A percentile compares a stretch with the other conserved stretches of the same genome.
These are phyloP conservation scores for Rhododendron molle DNA, from an alignment of 148 eudicot genomes.

Conservation along the genomic window DNA sequence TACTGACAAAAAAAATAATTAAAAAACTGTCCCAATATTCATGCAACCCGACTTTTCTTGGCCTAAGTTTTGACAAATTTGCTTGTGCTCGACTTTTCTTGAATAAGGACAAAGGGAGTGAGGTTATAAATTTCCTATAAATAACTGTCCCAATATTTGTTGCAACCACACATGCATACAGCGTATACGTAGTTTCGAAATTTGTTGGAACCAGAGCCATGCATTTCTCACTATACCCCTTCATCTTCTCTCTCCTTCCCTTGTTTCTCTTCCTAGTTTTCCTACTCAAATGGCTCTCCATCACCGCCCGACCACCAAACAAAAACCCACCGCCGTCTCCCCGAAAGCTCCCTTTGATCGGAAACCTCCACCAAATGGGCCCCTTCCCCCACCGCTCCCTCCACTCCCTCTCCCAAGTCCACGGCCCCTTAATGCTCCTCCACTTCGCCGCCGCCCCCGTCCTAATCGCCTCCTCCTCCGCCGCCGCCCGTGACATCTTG, in stretches of 20 bases:
- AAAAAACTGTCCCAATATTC: too few species aligned
- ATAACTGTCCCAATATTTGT: too few species aligned
- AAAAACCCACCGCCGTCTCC: slow-evolving; percentile 55
- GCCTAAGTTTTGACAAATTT: too few species aligned
- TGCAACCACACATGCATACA: too few species aligned
- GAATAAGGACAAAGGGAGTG: too few species aligned
- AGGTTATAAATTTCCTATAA: too few species aligned
- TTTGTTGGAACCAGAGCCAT: too few species aligned
- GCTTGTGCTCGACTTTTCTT: too few species aligned
- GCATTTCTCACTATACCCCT: not conserved
- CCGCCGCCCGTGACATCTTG: slow-evolving; percentile 38
- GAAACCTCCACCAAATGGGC: slow-evolving; percentile 58
- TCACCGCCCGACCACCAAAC: not conserved
- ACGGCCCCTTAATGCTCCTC: slow-evolving; percentile 51
- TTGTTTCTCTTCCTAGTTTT: slow-evolving; percentile 6
- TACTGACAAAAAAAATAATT: too few species aligned
- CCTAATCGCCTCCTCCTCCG: slow-evolving; percentile 42
- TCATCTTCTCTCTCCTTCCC: not conserved
- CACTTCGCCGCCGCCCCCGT: slow-evolving; percentile 38
- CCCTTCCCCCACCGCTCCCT: slow-evolving; percentile 40
- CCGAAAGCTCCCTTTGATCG: slow-evolving; percentile 54
- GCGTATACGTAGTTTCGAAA: too few species aligned
- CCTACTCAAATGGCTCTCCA: slow-evolving; percentile 22
- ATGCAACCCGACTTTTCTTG: too few species aligned
- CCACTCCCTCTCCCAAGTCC: slow-evolving; percentile 19